A percentile compares a stretch with the other conserved stretches of the same genome.
These are phyloP conservation scores for Carallia pectinifolia DNA, from an alignment of 345 rosid genomes.

Conservation along the genomic window DNA sequence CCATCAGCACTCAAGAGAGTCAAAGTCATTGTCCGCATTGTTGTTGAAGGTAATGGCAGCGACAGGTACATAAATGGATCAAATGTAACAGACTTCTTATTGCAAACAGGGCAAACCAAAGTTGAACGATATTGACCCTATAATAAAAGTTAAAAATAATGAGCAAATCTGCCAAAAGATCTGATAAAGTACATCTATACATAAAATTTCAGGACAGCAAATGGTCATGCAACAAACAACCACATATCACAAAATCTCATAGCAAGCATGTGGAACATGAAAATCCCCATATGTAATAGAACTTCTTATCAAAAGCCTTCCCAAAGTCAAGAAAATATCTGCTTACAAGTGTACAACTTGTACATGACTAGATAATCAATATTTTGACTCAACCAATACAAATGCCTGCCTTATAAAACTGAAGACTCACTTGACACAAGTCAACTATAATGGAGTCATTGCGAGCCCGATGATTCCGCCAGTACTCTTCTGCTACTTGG, in stretches of 20 bases:
- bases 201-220: no score
- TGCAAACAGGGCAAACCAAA: slow-evolving; percentile 17
- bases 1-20: slow-evolving; percentile 27
- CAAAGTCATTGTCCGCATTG: slow-evolving; percentile 27
- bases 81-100: slow-evolving; percentile 23
- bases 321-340: background rate
- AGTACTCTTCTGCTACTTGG: slow-evolving; percentile 28
- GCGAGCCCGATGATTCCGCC: slow-evolving; percentile 29
- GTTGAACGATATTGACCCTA: slow-evolving; percentile 30
- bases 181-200: no score
- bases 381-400: background rate
- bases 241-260: no score
- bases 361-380: no score
- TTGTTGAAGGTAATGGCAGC: slow-evolving; percentile 28
- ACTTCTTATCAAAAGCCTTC: background rate
- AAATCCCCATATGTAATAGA: background rate
- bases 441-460: slow-evolving; percentile 32
- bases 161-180: no score
- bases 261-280: no score
- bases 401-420: background rate
- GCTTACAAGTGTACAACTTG: no score
- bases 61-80: slow-evolving; percentile 33
- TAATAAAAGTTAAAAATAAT: background rate
- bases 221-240: no score
- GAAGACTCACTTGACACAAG: slow-evolving; percentile 24